Conservation (phyloP, 352 stramenopile genomes). For the Phytophthora hybrid region DNA sequence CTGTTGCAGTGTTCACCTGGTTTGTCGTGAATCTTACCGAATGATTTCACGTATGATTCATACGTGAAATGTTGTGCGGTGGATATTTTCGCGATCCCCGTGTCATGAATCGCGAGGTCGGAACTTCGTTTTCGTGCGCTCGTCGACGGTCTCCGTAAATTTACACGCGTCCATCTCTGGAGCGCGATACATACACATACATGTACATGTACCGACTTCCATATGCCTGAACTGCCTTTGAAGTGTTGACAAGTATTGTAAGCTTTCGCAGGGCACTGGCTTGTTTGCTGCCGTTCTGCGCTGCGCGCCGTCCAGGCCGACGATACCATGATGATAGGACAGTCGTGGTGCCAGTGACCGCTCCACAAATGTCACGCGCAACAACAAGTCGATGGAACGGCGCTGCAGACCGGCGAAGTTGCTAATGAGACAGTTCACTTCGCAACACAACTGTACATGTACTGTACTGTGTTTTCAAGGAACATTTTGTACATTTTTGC, state of each 20-base stretch:
- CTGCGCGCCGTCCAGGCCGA: not conserved
- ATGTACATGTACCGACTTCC: no score
- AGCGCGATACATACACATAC: not conserved
- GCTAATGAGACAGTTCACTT: not conserved
- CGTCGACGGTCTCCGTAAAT: not conserved
- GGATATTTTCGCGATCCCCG: conserved; percentile 6
- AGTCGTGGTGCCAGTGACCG: conserved; percentile 1
- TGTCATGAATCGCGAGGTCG: not conserved
- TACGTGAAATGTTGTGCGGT: no score
- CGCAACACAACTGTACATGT: no score
- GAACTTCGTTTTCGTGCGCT: not conserved
- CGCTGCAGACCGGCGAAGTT: not conserved
- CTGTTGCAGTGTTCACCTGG: conserved; percentile 8
- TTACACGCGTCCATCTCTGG: not conserved
- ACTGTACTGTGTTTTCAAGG: no score
- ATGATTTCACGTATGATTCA: no score
- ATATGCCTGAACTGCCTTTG: not conserved
- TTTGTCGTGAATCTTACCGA: not conserved
- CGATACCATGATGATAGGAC: not conserved
- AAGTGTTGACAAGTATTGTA: not conserved
- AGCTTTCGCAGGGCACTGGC: not conserved
- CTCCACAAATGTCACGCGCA: not conserved
- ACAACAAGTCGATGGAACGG: conserved; percentile 6
- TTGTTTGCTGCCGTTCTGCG: not conserved
- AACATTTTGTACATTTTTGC: no score